phyloP scores from a whole-genome alignment of 805 yeast genomes.

The Saccharomycopsis javanensis region DNA sequence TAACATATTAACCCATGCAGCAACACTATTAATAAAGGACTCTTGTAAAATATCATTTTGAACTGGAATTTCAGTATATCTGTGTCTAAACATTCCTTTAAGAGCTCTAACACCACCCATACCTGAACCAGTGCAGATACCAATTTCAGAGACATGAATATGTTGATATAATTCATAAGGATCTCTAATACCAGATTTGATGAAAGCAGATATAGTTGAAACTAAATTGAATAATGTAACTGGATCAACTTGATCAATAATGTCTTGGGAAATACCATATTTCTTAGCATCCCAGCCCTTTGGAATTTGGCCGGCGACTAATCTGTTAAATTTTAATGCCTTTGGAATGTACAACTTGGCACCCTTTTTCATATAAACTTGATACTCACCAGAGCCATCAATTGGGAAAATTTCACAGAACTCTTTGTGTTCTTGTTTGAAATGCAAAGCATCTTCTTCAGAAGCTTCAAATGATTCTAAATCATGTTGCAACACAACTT shows the following conservation, averaged over 20 bases:
- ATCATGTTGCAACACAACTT: slow-evolving; percentile 92
- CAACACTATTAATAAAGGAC: slow-evolving; percentile 97
- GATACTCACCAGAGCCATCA: slow-evolving; percentile 83
- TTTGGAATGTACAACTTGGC: slow-evolving; percentile 87
- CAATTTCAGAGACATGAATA: slow-evolving; percentile 96
- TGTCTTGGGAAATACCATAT: slow-evolving; percentile 93
- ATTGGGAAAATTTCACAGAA: slow-evolving; percentile 85
- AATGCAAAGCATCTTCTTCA: slow-evolving; percentile 90
- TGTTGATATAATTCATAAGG: slow-evolving; percentile 98
- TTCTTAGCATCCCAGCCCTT: slow-evolving; percentile 96
- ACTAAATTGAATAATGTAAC: slow-evolving; percentile 88
- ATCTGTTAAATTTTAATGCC: slow-evolving; percentile 24
- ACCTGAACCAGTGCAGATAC: slow-evolving; percentile 99
- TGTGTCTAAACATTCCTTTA: slow-evolving; percentile 95
- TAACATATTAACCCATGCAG: slow-evolving; percentile 99
- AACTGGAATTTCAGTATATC: slow-evolving; percentile 86
- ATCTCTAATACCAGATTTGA: slow-evolving; percentile 91
- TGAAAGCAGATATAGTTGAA: slow-evolving; percentile 88
- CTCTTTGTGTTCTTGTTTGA: slow-evolving; percentile 88
- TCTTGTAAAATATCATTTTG: slow-evolving; percentile 97
- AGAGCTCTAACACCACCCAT: slow-evolving; percentile 99
- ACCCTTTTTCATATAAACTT: slow-evolving; percentile 86
- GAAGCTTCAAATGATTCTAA: slow-evolving; percentile 93
- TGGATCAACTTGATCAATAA: slow-evolving; percentile 90
- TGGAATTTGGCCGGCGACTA: slow-evolving; percentile 64